Evolutionary conservation across 805 yeast genomes (phyloP), one percentile per base, ranked within the genome.

Genomic region (Yamadazyma insecticola): DNA sequence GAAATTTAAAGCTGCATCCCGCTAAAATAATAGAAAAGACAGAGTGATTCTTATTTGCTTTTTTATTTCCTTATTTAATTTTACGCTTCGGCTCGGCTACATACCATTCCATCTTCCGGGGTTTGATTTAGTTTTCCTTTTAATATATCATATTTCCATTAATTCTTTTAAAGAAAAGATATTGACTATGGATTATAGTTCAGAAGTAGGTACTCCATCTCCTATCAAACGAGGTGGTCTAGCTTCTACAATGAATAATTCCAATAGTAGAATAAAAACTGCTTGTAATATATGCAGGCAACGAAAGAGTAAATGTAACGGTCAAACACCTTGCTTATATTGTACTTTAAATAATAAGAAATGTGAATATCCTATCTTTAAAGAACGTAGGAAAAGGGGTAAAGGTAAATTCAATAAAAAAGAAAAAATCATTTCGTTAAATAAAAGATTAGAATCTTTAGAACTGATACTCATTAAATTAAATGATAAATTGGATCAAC

Each of bases 271-370:
- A n/a, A 38, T 35, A 4, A 41, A 41, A 22, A 25, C 33, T 9
- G 78, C 77, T 7, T 74, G 80, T 43, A 73, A 67, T 38, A 57
- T 54, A 32, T 74, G 80, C 40, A 51, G 78, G 12, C 47, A 46
- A 32, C 57, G 72, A 24, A 74, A 74, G 43, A 63, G 70, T 36
- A 72, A 70, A 40, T 74, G 80, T 43, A 72, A 74, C 44, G 74
- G 77, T 1, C 48, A 45, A 3, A 37, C 39, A 9, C 67, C 67
- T 4, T 74, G 80, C 39, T 41, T 54, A 6, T 56, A 58, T 23
- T 71, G 80, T 41, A 35, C 43, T 7, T 50, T 43, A 15, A 60
- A 57, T 29, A 45, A 46, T 6, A 43, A 52, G 4, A 30, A 30
- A 3, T 72, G 78, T 42, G 33, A 29, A 6, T 52, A 48, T 28